phyloP scores from a whole-genome alignment of 257 asterid species.

The Coffea eugenioides region DNA sequence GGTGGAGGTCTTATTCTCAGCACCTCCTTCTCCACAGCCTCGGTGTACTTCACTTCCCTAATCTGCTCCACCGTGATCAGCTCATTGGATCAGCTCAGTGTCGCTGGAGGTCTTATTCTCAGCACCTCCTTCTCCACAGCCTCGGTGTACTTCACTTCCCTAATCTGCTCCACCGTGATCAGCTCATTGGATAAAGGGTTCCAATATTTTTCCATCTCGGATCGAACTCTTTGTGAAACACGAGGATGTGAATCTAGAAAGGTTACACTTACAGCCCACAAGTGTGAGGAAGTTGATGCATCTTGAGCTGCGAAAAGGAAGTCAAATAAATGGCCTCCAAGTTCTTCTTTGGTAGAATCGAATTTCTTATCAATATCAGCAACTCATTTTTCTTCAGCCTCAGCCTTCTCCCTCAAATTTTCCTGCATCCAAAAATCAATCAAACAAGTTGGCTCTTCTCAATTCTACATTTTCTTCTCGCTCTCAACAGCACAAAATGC shows the following conservation, averaged over 20 bases:
- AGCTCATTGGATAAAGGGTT: conserved; percentile 38
- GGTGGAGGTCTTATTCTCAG: conserved; percentile 72
- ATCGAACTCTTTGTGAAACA: conserved; percentile 47
- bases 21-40: conserved; percentile 88
- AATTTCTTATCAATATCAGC: conserved; percentile 8
- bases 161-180: conserved; percentile 49
- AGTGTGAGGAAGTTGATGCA: conserved; percentile 74
- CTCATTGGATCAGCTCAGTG: conserved; percentile 43
- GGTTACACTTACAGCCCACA: conserved; percentile 70
- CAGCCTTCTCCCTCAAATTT: conserved; percentile 34
- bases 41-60: conserved; percentile 73
- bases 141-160: conserved; percentile 77
- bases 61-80: conserved; percentile 49
- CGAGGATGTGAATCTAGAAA: conserved; percentile 59
- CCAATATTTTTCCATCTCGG: conserved; percentile 61
- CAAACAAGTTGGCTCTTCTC: conserved; percentile 64
- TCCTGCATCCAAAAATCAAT: conserved; percentile 83
- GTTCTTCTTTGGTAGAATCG: conserved; percentile 33
- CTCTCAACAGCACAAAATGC: conserved; percentile 54
- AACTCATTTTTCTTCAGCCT: conserved; percentile 15
- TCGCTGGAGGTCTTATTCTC: conserved; percentile 79
- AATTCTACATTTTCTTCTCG: conserved; percentile 45
- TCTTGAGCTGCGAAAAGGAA: conserved; percentile 89
- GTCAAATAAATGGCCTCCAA: conserved; percentile 73
- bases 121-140: conserved; percentile 89